These are phyloP conservation scores for Parafenestella ontariensis DNA, from an alignment of 2,329 filamentous ascomycete species.

Conservation along the genomic window DNA sequence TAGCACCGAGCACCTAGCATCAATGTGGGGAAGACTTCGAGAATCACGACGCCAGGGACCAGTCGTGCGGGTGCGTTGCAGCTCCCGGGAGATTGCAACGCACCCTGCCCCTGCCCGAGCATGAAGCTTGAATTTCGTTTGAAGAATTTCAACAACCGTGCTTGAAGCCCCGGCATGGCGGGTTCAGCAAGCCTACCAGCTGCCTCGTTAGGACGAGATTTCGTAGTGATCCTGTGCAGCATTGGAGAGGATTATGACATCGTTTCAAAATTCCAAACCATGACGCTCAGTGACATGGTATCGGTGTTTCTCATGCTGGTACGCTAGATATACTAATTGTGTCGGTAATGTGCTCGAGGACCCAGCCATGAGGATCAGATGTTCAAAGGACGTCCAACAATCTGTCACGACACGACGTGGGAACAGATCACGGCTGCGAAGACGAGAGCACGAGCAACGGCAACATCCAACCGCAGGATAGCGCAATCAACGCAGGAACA, in stretches of 20 bases:
- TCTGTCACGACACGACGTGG: constrained; percentile 20
- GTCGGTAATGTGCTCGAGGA: constrained; percentile 12
- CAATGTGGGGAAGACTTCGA: constrained; percentile 43
- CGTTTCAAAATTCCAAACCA: constrained; percentile 32
- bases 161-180: constrained; percentile 30
- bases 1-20: constrained; percentile 29
- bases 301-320: constrained; percentile 18
- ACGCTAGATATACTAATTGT: constrained; percentile 24
- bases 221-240: constrained; percentile 28
- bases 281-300: constrained; percentile 12
- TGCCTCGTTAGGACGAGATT: constrained; percentile 34
- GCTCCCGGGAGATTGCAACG: constrained; percentile 39
- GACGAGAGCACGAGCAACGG: constrained; percentile 20
- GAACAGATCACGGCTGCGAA: constrained; percentile 18
- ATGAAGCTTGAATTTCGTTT: constrained; percentile 42
- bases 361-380: constrained; percentile 6
- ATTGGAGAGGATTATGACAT: constrained; percentile 32
- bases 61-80: constrained; percentile 35
- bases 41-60: constrained; percentile 41
- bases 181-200: constrained; percentile 30
- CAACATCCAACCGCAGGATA: constrained; percentile 12
- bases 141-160: constrained; percentile 30
- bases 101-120: constrained; percentile 33
- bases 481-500: constrained; percentile 16
- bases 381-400: constrained; percentile 1